Conservation (phyloP, 2,329 filamentous ascomycete genomes). For the Aspergillus jensenii region DNA sequence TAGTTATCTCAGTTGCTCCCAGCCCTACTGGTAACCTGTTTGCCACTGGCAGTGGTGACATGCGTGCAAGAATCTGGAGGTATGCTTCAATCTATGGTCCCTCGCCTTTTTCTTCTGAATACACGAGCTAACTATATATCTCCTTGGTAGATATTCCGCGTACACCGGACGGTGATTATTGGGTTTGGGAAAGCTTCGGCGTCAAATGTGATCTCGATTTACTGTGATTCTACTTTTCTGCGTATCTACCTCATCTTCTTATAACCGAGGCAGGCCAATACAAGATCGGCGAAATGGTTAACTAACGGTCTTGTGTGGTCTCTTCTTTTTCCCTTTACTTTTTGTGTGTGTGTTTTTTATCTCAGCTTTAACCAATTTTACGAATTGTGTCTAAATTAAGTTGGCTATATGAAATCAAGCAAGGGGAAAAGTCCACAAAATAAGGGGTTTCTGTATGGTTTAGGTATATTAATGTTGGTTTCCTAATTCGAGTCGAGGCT, state of each 20-base stretch:
- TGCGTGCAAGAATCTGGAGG: conserved; percentile 97
- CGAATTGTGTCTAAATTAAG: background rate
- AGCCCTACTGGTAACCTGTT: conserved; percentile 86
- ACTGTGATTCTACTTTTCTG: conserved; percentile 15
- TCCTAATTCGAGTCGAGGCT: background rate
- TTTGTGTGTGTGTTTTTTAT: background rate
- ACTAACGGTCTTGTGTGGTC: conserved; percentile 5
- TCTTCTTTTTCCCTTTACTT: background rate
- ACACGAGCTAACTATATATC: conserved; percentile 12
- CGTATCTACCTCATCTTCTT: background rate
- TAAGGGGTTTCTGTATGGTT: conserved; percentile 9
- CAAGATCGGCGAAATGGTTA: background rate
- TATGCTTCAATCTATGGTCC: conserved; percentile 41
- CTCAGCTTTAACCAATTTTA: conserved; percentile 1
- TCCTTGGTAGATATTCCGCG: conserved; percentile 33
- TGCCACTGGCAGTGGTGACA: conserved; percentile 94
- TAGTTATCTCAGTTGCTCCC: conserved; percentile 93
- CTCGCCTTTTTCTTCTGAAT: background rate
- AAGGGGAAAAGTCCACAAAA: background rate
- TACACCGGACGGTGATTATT: conserved; percentile 40
- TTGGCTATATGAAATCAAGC: conserved; percentile 6
- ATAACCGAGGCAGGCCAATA: background rate
- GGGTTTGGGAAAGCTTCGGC: conserved; percentile 30
- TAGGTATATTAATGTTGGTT: conserved; percentile 3
- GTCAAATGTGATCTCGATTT: conserved; percentile 30